These are phyloP conservation scores for Neostapfia colusana DNA, from an alignment of 176 grass and related monocot species.

Conservation along the genomic window DNA sequence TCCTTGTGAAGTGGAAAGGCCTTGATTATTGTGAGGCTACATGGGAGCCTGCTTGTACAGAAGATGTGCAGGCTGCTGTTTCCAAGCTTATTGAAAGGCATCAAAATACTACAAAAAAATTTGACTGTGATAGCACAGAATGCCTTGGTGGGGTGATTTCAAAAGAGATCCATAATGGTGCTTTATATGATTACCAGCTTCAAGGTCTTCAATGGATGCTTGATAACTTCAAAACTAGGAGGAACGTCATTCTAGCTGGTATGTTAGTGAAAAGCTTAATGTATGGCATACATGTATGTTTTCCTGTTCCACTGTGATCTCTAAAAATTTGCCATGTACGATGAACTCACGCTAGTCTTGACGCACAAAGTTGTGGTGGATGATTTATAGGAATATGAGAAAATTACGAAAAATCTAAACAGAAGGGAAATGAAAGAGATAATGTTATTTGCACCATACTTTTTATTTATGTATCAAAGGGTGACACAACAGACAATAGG, in stretches of 20 bases:
- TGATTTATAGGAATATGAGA: not conserved
- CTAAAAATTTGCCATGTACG: not conserved
- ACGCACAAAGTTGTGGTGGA: no score
- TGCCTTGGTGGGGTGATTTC: slow-evolving; percentile 16
- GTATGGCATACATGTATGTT: not conserved
- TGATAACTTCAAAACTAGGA: slow-evolving; percentile 53
- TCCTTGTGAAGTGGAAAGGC: slow-evolving; percentile 74
- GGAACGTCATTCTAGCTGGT: slow-evolving; percentile 74
- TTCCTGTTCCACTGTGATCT: not conserved
- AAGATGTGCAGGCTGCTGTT: slow-evolving; percentile 44
- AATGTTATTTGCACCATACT: not conserved
- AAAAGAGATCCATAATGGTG: slow-evolving; percentile 29
- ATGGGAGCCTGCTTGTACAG: slow-evolving; percentile 50
- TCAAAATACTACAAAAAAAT: slow-evolving; percentile 36
- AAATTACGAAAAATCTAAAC: not conserved
- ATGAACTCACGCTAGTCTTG: not conserved
- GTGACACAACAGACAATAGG: no score
- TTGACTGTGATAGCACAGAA: slow-evolving; percentile 3
- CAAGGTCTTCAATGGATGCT: slow-evolving; percentile 76
- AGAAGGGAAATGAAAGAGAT: not conserved
- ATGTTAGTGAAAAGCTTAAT: slow-evolving; percentile 29
- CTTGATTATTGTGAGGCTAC: slow-evolving; percentile 75
- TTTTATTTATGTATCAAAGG: not conserved
- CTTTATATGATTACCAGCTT: slow-evolving; percentile 66
- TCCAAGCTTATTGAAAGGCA: slow-evolving; percentile 54